A percentile compares a stretch with the other conserved stretches of the same genome.
Evolutionary conservation across 2,329 filamentous ascomycete species (phyloP).

Genomic region (Rhynchosporium agropyri): DNA sequence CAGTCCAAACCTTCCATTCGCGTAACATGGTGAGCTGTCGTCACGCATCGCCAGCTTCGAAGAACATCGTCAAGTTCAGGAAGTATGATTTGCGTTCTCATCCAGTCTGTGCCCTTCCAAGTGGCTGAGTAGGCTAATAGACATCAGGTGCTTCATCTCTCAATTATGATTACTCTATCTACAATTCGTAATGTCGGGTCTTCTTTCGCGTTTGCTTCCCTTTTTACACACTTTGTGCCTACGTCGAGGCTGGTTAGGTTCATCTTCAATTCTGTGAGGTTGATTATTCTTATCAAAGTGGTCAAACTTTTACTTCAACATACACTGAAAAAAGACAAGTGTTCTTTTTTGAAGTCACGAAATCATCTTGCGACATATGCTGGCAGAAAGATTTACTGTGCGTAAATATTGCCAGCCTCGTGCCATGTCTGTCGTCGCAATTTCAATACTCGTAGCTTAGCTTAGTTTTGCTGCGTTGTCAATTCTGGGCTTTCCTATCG

Average conservation of each 20-base stretch:
- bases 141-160: background rate
- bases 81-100: background rate
- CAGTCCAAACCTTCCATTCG: background rate
- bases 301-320: too few relatives aligned
- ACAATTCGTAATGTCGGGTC: background rate
- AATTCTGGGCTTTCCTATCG: too few relatives aligned
- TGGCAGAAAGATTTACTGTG: too few relatives aligned
- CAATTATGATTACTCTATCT: conserved; percentile 9
- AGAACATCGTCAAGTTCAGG: background rate
- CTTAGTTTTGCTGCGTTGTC: conserved; percentile 13
- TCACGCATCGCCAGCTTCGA: background rate
- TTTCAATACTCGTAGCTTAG: background rate
- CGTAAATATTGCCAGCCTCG: too few relatives aligned
- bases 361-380: background rate
- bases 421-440: too few relatives aligned
- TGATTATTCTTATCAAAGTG: too few relatives aligned
- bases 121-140: background rate
- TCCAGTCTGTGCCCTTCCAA: conserved; percentile 13
- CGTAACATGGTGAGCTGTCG: background rate
- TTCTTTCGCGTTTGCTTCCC: background rate
- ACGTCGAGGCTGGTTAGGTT: too few relatives aligned
- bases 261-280: too few relatives aligned
- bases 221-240: background rate
- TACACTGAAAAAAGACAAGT: too few relatives aligned
- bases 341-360: background rate